phyloP scores from a whole-genome alignment of 176 grass and related monocot species.

The Avena eriantha region DNA sequence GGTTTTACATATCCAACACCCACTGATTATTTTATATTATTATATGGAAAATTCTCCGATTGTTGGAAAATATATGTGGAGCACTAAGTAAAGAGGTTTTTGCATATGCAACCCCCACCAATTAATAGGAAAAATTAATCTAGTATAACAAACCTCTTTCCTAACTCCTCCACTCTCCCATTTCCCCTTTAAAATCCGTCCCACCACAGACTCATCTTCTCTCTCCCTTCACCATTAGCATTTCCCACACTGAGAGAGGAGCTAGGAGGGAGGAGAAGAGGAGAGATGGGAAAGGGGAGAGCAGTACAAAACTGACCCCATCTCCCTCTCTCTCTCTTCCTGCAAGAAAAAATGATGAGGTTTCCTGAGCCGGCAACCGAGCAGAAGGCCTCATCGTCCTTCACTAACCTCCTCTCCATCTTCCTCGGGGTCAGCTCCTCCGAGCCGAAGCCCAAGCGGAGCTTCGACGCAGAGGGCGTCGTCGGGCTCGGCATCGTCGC shows the following conservation, averaged over 20 bases:
- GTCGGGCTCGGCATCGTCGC: constrained; percentile 63
- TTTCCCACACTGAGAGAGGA: constrained; percentile 2
- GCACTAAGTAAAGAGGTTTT: too few relatives aligned
- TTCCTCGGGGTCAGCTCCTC: constrained; percentile 42
- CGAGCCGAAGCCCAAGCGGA: constrained; percentile 41
- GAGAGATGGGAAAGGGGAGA: constrained; percentile 37
- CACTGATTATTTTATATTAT: too few relatives aligned
- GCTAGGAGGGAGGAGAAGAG: neutral
- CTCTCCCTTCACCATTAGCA: constrained; percentile 10
- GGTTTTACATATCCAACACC: constrained; percentile 23
- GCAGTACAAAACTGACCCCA: neutral
- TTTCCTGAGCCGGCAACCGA: constrained; percentile 35
- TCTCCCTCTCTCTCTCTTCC: constrained; percentile 22
- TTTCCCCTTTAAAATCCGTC: constrained; percentile 36
- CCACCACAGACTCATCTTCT: constrained; percentile 4
- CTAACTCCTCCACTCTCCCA: constrained; percentile 25
- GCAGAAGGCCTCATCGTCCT: constrained; percentile 46
- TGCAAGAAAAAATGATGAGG: constrained; percentile 14
- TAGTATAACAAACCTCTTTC: constrained; percentile 2
- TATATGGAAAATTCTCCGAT: too few relatives aligned
- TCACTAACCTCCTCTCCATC: constrained; percentile 47
- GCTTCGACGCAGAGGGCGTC: constrained; percentile 48
- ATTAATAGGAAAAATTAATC: neutral
- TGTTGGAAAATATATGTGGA: too few relatives aligned
- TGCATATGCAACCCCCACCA: neutral